Base-by-base conservation (phyloP, 805 yeast species). In the Starmerella tilneyi region DNA sequence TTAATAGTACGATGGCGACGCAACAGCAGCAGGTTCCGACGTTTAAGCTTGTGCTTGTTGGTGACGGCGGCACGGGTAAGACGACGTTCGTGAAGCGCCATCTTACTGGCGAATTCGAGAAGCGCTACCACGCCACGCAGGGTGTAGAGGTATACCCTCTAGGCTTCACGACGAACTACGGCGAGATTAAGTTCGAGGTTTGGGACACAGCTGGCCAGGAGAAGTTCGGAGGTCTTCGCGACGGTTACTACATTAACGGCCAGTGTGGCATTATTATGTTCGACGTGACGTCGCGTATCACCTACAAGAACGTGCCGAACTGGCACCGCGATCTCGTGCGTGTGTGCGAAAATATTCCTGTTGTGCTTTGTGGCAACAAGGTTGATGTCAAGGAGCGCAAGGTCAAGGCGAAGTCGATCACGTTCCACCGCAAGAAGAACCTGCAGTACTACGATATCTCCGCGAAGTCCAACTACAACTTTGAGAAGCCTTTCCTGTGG, bases 201-300 rank as follows among this genome's bases (percentile, higher is more conserved):
- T 92, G 99, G 99, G 99, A 92, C 71, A 92, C 99, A 46, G 99
- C 99, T 48, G 99, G 99, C 55, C 99, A 92, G 76, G 99, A 92
- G 74, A 92, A 92, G 74, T 92, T 92, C 60, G 99, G 99, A 71
- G 98, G 99, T 61, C 76, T 92, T 65, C 88, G 99, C 77, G 99
- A 92, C 65, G 99, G 99, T 66, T 92, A 92, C 76, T 92, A 92
- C 74, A 92, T 92, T 69, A 89, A 92, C 69, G 99, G 98, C 65
- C 96, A 92, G 74, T 92, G 98, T 78, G 99, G 97, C 74, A 92
- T 92, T 74, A 92, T 92, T 70, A 92, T 92, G 99, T 92, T 92
- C 67, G 99, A 92, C 71, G 98, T 92, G 54, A 92, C 99, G 53
- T 86, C 97, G 44, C 88, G 99, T 77, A 89, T 92, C 74, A 92